Evolutionary conservation across 106 monocot genomes (phyloP).

Genomic region (Dendrobium huoshanense): DNA sequence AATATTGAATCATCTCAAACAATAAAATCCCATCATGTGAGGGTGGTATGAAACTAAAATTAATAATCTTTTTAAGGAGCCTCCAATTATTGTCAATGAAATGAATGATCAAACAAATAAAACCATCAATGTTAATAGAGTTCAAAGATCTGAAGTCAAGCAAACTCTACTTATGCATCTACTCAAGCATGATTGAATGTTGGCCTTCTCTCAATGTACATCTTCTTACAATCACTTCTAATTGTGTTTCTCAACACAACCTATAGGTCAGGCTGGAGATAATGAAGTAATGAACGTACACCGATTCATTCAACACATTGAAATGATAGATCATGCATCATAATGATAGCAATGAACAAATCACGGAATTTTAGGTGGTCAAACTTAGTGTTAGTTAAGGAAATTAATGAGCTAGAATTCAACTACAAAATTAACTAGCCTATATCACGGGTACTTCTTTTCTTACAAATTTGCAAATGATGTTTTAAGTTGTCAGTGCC

Average conservation of each 20-base stretch:
- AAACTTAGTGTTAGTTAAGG: too few species aligned
- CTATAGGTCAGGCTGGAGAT: not conserved
- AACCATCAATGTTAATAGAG: not conserved
- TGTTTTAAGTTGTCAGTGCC: too few species aligned
- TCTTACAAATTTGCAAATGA: too few species aligned
- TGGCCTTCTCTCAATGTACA: not conserved
- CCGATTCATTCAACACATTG: not conserved
- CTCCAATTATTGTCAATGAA: not conserved
- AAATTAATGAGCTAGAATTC: too few species aligned
- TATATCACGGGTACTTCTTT: too few species aligned
- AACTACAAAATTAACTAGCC: too few species aligned
- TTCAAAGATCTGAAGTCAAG: not conserved
- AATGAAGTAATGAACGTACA: too few species aligned
- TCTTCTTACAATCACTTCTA: not conserved
- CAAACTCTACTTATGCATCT: not conserved
- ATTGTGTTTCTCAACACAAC: not conserved
- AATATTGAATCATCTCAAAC: not conserved
- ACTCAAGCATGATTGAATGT: not conserved
- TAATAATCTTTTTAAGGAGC: not conserved
- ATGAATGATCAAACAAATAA: not conserved
- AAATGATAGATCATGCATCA: not conserved
- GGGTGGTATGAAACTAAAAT: not conserved
- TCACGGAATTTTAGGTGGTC: not conserved
- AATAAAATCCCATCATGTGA: not conserved
- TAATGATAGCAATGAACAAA: not conserved